Conservation (phyloP, 2,329 filamentous ascomycete genomes). For the Aspergillus ochraceoroseus region DNA sequence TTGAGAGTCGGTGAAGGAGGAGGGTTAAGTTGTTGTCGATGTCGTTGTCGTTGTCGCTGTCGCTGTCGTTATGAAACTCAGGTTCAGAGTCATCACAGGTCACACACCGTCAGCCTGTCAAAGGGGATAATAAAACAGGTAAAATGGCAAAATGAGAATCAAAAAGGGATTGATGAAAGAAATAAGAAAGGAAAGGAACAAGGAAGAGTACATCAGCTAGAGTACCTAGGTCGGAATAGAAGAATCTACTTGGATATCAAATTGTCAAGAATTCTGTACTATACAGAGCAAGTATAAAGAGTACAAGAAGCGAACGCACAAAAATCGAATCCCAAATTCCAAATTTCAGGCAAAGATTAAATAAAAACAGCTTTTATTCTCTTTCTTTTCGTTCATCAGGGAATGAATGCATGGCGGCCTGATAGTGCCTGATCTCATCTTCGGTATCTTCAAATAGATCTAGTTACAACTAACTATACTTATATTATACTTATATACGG, state of each 20-base stretch:
- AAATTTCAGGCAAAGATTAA: too few relatives aligned
- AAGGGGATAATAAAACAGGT: slow-evolving; percentile 3
- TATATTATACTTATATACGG: background rate
- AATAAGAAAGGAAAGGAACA: slow-evolving; percentile 5
- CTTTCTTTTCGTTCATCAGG: too few relatives aligned
- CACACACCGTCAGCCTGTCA: slow-evolving; percentile 9
- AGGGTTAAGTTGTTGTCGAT: too few relatives aligned
- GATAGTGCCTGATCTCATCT: slow-evolving; percentile 23
- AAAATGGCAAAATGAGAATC: slow-evolving; percentile 4
- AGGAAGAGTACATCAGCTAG: slow-evolving; percentile 2
- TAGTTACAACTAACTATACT: background rate
- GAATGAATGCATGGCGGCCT: slow-evolving; percentile 26
- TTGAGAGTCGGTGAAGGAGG: too few relatives aligned
- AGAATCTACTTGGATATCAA: too few relatives aligned
- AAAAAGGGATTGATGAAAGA: slow-evolving; percentile 6
- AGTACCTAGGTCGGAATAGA: background rate
- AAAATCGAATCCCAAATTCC: too few relatives aligned
- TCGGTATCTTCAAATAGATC: slow-evolving; percentile 3
- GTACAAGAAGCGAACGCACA: too few relatives aligned
- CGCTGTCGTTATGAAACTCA: too few relatives aligned
- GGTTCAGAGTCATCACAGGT: slow-evolving; percentile 8
- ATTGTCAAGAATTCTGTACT: too few relatives aligned
- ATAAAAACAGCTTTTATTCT: slow-evolving; percentile 4
- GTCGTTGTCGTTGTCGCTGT: too few relatives aligned
- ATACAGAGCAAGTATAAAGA: too few relatives aligned